Conservation (phyloP, 2,329 filamentous ascomycete species). For the Falciphora oryzae region DNA sequence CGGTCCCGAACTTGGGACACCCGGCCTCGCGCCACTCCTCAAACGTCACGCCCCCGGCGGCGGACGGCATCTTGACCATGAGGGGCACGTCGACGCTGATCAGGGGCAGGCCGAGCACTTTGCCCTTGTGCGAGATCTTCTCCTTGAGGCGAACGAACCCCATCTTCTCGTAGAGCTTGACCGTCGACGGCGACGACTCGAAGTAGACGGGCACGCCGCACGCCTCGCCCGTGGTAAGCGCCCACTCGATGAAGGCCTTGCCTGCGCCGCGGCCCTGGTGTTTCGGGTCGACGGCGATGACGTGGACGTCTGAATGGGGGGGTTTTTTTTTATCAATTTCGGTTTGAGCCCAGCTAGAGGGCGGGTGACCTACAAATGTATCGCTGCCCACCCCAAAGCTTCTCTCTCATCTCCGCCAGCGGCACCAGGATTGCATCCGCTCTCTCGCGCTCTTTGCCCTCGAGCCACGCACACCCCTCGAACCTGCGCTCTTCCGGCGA, state of each 20-base stretch:
- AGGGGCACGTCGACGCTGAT: constrained; percentile 5
- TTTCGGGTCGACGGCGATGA: constrained; percentile 38
- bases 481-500: constrained; percentile 36
- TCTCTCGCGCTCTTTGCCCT: constrained; percentile 35
- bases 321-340: neutral
- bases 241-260: constrained; percentile 35
- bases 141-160: neutral
- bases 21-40: constrained; percentile 2
- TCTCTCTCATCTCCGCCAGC: constrained; percentile 35
- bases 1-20: neutral
- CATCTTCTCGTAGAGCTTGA: constrained; percentile 1
- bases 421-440: constrained; percentile 36
- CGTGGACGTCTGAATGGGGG: constrained; percentile 28
- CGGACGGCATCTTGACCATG: constrained; percentile 7
- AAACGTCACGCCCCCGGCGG: neutral
- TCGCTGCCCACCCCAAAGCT: constrained; percentile 31
- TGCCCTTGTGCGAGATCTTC: neutral
- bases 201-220: constrained; percentile 38
- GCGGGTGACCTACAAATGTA: constrained; percentile 38
- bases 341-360: no score
- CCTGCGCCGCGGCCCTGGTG: constrained; percentile 38
- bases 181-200: constrained; percentile 32
- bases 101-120: neutral
- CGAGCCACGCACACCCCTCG: constrained; percentile 38
- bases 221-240: constrained; percentile 29